These are phyloP conservation scores for Venustampulla echinocandica DNA, from an alignment of 495 filamentous ascomycete species.

Conservation along the genomic window DNA sequence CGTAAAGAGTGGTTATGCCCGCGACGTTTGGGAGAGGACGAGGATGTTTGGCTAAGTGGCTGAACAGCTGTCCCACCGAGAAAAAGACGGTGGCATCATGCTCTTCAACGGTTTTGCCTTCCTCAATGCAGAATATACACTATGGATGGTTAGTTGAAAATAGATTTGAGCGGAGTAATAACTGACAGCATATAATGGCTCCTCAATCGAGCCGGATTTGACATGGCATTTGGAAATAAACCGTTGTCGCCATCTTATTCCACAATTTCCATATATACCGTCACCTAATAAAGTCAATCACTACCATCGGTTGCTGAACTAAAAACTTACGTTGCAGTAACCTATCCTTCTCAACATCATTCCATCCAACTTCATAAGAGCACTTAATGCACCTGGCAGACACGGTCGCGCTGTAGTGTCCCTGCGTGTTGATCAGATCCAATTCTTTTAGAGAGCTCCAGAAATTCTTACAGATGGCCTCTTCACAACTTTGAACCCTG, in stretches of 20 bases:
- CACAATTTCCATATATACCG: slow-evolving; percentile 18
- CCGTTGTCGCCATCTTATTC: slow-evolving; percentile 18
- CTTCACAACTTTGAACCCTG: slow-evolving; percentile 20
- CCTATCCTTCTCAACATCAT: slow-evolving; percentile 20
- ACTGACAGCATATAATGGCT: slow-evolving; percentile 16
- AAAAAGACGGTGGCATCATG: slow-evolving; percentile 26
- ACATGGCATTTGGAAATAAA: slow-evolving; percentile 23
- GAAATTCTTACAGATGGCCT: slow-evolving; percentile 15
- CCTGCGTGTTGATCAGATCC: slow-evolving; percentile 9
- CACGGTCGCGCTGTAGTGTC: slow-evolving; percentile 16
- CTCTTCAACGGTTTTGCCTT: slow-evolving; percentile 20
- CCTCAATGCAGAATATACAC: slow-evolving; percentile 23
- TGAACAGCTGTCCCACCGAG: slow-evolving; percentile 17
- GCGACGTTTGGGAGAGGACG: slow-evolving; percentile 29
- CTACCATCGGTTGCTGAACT: neutral
- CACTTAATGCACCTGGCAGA: slow-evolving; percentile 21
- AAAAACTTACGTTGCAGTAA: slow-evolving; percentile 14
- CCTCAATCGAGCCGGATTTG: slow-evolving; percentile 9
- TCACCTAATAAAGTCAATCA: slow-evolving; percentile 6
- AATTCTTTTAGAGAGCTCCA: neutral
- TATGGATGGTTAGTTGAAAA: slow-evolving; percentile 2
- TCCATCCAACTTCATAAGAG: slow-evolving; percentile 21
- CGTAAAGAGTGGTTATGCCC: slow-evolving; percentile 32
- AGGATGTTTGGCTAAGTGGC: slow-evolving; percentile 19
- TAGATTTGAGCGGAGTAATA: neutral